Percentiles rank a stretch among this genome's conserved stretches.
These are phyloP conservation scores for Thermothielavioides terrestris DNA, from an alignment of 495 filamentous ascomycete species.

Conservation along the genomic window DNA sequence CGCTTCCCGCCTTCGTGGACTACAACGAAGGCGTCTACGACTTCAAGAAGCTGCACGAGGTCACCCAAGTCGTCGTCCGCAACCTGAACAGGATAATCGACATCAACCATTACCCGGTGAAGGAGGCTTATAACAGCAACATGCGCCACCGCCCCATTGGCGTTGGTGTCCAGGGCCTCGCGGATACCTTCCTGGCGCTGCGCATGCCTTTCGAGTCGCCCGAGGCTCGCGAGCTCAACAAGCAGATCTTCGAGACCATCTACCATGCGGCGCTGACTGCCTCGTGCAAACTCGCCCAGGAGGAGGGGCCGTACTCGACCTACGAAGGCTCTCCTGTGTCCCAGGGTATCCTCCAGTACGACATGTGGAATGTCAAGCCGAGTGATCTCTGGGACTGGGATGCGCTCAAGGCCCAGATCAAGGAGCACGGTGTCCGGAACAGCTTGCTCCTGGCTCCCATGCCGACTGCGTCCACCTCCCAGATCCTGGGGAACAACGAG, in stretches of 20 bases:
- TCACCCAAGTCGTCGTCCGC: constrained; percentile 76
- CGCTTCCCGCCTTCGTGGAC: constrained; percentile 84
- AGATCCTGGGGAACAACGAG: constrained; percentile 97
- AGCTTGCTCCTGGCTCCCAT: constrained; percentile 91
- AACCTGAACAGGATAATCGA: constrained; percentile 98
- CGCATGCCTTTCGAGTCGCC: constrained; percentile 94
- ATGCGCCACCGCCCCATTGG: constrained; percentile 91
- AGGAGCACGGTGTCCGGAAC: constrained; percentile 87
- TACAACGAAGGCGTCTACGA: constrained; percentile 72
- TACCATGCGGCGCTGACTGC: constrained; percentile 92
- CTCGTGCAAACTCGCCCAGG: constrained; percentile 76
- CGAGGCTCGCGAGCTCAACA: constrained; percentile 88
- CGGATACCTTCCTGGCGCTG: constrained; percentile 96
- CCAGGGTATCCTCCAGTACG: constrained; percentile 92
- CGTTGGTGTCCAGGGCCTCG: constrained; percentile 94
- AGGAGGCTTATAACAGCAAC: constrained; percentile 88
- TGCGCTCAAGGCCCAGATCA: constrained; percentile 78
- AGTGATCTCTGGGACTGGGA: constrained; percentile 96
- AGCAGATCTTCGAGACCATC: constrained; percentile 98
- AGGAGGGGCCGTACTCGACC: constrained; percentile 73
- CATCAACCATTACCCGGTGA: constrained; percentile 91
- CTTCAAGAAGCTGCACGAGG: constrained; percentile 91
- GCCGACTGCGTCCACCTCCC: constrained; percentile 92
- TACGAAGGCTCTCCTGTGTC: constrained; percentile 93
- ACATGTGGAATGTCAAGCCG: constrained; percentile 95